Evolutionary conservation across 495 filamentous ascomycete genomes (phyloP).

Genomic region (Evernia prunastri): DNA sequence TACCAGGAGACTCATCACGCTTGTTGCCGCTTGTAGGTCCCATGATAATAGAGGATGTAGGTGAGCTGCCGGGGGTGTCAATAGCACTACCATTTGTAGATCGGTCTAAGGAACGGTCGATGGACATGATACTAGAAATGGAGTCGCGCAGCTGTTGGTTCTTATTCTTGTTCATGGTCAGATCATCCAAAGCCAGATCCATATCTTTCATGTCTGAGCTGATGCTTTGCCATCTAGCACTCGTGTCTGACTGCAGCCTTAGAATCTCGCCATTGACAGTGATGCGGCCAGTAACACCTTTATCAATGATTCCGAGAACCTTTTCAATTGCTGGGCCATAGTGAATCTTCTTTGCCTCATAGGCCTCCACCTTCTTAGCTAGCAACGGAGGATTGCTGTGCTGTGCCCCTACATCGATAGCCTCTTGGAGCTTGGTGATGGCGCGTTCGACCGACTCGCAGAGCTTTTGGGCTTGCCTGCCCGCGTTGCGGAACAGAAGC

Average conservation of each 20-base stretch:
- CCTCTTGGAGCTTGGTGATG: conserved; percentile 73
- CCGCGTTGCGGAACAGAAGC: conserved; percentile 87
- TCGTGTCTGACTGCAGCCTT: conserved; percentile 74
- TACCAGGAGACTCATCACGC: conserved; percentile 33
- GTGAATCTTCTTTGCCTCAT: conserved; percentile 90
- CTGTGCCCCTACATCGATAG: conserved; percentile 64
- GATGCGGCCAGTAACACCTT: conserved; percentile 80
- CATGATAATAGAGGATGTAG: conserved; percentile 81
- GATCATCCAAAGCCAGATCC: conserved; percentile 66
- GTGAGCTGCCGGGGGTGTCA: conserved; percentile 72
- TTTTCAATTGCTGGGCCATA: conserved; percentile 93
- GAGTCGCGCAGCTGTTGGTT: conserved; percentile 82
- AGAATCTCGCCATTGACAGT: conserved; percentile 95
- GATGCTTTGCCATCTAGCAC: conserved; percentile 66
- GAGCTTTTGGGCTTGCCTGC: conserved; percentile 87
- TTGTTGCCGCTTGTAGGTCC: conserved; percentile 39
- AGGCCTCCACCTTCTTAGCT: conserved; percentile 79
- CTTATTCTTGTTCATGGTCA: conserved; percentile 51
- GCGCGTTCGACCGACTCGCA: conserved; percentile 85
- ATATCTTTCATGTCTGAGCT: conserved; percentile 70
- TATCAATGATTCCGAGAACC: conserved; percentile 83
- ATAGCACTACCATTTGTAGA: conserved; percentile 66
- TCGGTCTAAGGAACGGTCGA: conserved; percentile 79
- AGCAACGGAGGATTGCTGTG: conserved; percentile 58
- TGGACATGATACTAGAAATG: conserved; percentile 83